Percentiles rank a stretch among this genome's conserved stretches.
phyloP scores from a whole-genome alignment of 805 yeast genomes.

The Lachancea thermotolerans region DNA sequence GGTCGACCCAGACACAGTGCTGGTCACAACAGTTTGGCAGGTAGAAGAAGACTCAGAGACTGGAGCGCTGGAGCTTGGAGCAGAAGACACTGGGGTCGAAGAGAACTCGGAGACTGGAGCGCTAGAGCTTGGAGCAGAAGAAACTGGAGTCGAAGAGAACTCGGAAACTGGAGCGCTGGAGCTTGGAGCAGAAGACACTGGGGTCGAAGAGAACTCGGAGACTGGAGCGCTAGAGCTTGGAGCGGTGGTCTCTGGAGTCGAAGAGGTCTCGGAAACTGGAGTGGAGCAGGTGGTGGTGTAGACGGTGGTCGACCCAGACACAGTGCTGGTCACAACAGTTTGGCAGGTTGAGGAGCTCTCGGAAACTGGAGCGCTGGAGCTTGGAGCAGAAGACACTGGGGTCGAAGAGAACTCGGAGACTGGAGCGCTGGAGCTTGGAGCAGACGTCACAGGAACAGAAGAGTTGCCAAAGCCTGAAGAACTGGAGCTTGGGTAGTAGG shows the following conservation, averaged over 20 bases:
- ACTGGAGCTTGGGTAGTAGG: neutral
- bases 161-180: no score
- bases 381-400: neutral
- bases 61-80: no score
- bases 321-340: slow-evolving; percentile 6
- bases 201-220: neutral
- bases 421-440: neutral
- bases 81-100: no score
- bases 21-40: no score
- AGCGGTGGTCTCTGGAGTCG: slow-evolving; percentile 3
- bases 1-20: no score
- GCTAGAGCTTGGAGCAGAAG: no score
- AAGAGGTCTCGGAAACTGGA: slow-evolving; percentile 1
- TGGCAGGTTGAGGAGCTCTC: neutral
- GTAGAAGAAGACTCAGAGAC: no score
- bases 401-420: neutral
- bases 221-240: no score
- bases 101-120: no score
- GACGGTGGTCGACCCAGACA: slow-evolving; percentile 5
- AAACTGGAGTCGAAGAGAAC: no score
- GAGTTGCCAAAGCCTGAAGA: neutral
- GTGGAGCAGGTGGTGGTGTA: slow-evolving; percentile 3
- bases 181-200: slow-evolving; percentile 5
- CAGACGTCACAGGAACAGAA: slow-evolving; percentile 2
- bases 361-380: slow-evolving; percentile 3